Base-by-base conservation (phyloP, 2,329 filamentous ascomycete genomes). In the Penicillium sp. region DNA sequence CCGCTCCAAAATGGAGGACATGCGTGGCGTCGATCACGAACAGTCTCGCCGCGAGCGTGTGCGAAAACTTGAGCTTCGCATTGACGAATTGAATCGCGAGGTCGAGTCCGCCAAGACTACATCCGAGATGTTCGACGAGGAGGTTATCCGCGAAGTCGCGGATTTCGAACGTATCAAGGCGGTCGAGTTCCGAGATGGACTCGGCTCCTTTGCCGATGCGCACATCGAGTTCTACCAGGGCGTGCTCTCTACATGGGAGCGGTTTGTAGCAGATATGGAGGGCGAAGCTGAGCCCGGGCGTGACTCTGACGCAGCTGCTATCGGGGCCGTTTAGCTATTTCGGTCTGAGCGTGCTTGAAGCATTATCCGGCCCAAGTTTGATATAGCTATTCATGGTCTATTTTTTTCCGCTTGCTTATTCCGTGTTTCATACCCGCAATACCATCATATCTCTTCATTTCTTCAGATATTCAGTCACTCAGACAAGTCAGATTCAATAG, bases 81-180 rank as follows among this genome's bases (percentile, higher is more conserved):
- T 99, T 64, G 91, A 96, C 66, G 89, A 96, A 68, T 82, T 99
- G 38, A 96, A 91, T 3, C 84, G 85, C 25, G 91, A 96, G 73
- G 93, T 96, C 0, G 93, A 97, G 74, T 84, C 84, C 42, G 90
- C 94, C 6, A 91, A 91, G 75, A 88, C 87, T 69, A 90, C 88
- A 14, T 91, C 88, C 48, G 91, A 97, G 74, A 88, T 91, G 70
- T 99, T 99, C 68, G 94, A 97, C 73, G 92, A 97, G 70, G 91
- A 97, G 75, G 93, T 97, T 1, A 88, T 97, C 41, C 88, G 90
- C 67, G 94, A 99, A 73, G 90, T 97, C 0, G 83, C 84, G 19
- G 92, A 97, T 70, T 99, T 99, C 76, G 94, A 99, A 77, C 84
- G 92, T 54, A 97, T 97, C 80, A 99, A 99, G 80, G 86, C 90